phyloP scores from a whole-genome alignment of 805 yeast species.

The Candida insectalens region DNA sequence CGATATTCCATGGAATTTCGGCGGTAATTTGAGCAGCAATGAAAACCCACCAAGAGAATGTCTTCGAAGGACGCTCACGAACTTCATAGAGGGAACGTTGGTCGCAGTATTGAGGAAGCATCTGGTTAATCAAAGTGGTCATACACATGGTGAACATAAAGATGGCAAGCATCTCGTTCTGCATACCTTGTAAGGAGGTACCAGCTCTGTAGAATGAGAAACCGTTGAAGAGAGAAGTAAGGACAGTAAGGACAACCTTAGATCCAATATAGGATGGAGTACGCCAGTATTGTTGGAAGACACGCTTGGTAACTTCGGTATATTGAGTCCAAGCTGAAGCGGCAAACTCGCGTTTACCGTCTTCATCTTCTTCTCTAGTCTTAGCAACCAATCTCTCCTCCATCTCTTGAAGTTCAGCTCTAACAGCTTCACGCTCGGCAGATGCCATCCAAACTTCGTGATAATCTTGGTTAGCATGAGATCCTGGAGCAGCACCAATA shows the following conservation, averaged over 20 bases:
- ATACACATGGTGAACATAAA: slow-evolving; percentile 58
- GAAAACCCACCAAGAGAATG: slow-evolving; percentile 59
- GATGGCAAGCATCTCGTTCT: slow-evolving; percentile 71
- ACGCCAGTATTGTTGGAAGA: slow-evolving; percentile 55
- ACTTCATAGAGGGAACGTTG: slow-evolving; percentile 65
- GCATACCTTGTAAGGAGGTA: slow-evolving; percentile 56
- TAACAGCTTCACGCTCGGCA: slow-evolving; percentile 46
- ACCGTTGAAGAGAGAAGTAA: slow-evolving; percentile 54
- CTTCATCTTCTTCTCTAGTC: slow-evolving; percentile 24
- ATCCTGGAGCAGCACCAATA: slow-evolving; percentile 77
- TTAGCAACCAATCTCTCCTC: slow-evolving; percentile 39
- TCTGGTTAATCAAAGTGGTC: slow-evolving; percentile 51
- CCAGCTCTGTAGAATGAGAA: slow-evolving; percentile 61
- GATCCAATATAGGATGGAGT: slow-evolving; percentile 51
- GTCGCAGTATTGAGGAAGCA: slow-evolving; percentile 48
- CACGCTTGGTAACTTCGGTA: slow-evolving; percentile 37
- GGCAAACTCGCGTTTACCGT: slow-evolving; percentile 34
- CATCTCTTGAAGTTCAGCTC: slow-evolving; percentile 53
- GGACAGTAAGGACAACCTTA: slow-evolving; percentile 41
- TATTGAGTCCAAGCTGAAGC: slow-evolving; percentile 32
- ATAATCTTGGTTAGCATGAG: slow-evolving; percentile 63
- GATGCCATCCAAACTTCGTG: slow-evolving; percentile 73
- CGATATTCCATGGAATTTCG: slow-evolving; percentile 56
- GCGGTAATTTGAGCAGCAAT: slow-evolving; percentile 51
- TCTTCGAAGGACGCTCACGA: slow-evolving; percentile 65